These are phyloP conservation scores for Eustoma russellianum DNA, from an alignment of 257 asterid genomes.

Conservation along the genomic window DNA sequence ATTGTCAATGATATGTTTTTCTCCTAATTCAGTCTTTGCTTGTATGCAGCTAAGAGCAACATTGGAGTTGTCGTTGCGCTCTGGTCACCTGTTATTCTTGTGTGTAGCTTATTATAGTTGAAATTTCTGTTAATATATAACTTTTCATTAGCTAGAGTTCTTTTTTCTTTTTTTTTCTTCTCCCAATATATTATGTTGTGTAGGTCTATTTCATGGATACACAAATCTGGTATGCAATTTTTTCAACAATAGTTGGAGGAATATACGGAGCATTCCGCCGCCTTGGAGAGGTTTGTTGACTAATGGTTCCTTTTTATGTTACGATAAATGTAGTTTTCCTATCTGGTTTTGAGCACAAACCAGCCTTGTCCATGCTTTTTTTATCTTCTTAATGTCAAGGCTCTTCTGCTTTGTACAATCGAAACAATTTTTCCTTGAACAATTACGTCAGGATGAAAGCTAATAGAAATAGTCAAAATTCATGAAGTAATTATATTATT, in stretches of 20 bases:
- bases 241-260: constrained; percentile 96
- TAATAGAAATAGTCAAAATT: no score
- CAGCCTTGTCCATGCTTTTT: not conserved
- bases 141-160: constrained; percentile 8
- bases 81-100: constrained; percentile 89
- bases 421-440: no score
- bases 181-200: constrained; percentile 12
- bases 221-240: constrained; percentile 98
- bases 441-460: no score
- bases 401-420: not conserved
- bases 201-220: constrained; percentile 98
- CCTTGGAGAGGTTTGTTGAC: constrained; percentile 79
- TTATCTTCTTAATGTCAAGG: not conserved
- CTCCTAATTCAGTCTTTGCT: constrained; percentile 11
- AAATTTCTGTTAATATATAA: not conserved
- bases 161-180: constrained; percentile 5
- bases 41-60: constrained; percentile 71
- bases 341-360: not conserved
- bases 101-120: constrained; percentile 29
- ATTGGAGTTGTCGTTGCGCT: constrained; percentile 91
- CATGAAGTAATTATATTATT: no score
- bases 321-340: not conserved
- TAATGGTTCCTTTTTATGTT: not conserved
- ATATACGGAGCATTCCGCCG: constrained; percentile 99
- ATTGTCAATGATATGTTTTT: constrained; percentile 7